Evolutionary conservation across 805 yeast species (phyloP).

Genomic region (Yarrowia sp.): DNA sequence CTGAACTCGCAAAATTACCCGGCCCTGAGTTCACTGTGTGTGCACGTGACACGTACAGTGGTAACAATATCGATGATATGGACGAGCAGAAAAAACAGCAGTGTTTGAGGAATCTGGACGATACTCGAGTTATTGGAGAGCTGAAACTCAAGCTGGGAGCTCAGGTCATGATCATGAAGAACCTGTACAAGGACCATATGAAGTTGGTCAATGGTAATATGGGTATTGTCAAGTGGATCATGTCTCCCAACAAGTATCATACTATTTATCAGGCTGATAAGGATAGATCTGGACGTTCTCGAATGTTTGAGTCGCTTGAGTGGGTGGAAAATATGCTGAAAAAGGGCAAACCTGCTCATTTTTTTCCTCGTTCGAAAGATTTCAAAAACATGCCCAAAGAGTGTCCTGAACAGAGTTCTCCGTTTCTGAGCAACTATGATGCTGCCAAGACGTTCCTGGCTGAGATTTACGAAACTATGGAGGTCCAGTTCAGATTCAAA

Average conservation of each 20-base stretch:
- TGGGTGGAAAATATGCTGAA: neutral
- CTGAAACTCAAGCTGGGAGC: constrained; percentile 75
- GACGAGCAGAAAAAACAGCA: constrained; percentile 30
- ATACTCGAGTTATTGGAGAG: constrained; percentile 66
- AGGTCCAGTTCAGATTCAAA: neutral
- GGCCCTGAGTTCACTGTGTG: constrained; percentile 43
- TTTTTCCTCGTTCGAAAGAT: neutral
- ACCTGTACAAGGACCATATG: constrained; percentile 50
- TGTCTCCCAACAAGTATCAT: constrained; percentile 31
- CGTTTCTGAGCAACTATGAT: neutral
- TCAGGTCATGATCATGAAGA: constrained; percentile 87
- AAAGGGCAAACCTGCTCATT: neutral
- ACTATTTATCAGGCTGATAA: neutral
- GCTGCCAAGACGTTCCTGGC: neutral
- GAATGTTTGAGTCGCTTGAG: constrained; percentile 1
- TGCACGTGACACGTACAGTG: neutral
- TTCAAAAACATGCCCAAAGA: neutral
- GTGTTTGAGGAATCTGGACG: constrained; percentile 43
- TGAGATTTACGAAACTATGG: constrained; percentile 10
- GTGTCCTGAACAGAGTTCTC: neutral
- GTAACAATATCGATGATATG: constrained; percentile 38
- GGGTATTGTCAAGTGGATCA: constrained; percentile 65
- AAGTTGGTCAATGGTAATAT: constrained; percentile 83
- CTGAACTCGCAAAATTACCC: constrained; percentile 49
- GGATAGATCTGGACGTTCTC: neutral